Evolutionary conservation across 2,329 filamentous ascomycete genomes (phyloP).

Genomic region (Atkinsonella hypoxylon): DNA sequence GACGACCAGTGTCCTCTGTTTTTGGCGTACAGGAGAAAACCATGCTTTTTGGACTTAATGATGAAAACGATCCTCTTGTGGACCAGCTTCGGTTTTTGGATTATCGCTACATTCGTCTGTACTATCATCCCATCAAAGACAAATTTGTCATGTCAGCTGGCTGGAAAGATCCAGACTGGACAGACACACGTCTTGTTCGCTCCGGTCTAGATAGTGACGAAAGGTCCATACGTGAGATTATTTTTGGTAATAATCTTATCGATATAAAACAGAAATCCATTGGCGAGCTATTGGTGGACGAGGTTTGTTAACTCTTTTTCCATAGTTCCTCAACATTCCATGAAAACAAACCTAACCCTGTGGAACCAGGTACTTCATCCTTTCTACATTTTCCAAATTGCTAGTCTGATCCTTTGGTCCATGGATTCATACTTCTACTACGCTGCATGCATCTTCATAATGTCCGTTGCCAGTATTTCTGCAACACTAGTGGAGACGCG

Average conservation of each 20-base stretch:
- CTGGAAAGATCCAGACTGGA: constrained; percentile 93
- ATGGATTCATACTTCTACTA: constrained; percentile 97
- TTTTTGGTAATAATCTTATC: constrained; percentile 85
- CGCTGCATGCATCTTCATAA: constrained; percentile 84
- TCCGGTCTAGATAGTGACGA: constrained; percentile 80
- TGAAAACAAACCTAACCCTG: neutral
- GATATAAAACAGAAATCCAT: constrained; percentile 86
- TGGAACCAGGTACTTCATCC: constrained; percentile 68
- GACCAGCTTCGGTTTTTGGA: constrained; percentile 65
- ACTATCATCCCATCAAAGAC: constrained; percentile 79
- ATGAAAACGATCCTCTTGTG: constrained; percentile 62
- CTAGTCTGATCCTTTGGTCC: constrained; percentile 88
- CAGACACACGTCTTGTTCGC: constrained; percentile 60
- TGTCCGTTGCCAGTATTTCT: constrained; percentile 84
- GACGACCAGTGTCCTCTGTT: constrained; percentile 44
- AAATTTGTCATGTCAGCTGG: constrained; percentile 77
- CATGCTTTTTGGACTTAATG: constrained; percentile 39
- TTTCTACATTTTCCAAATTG: constrained; percentile 96
- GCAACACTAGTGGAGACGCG: constrained; percentile 85
- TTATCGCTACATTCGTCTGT: constrained; percentile 90
- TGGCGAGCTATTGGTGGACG: constrained; percentile 74
- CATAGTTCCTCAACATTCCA: neutral
- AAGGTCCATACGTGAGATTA: constrained; percentile 65
- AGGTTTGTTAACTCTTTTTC: constrained; percentile 38
- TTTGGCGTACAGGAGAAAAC: constrained; percentile 58